Base-by-base conservation (phyloP, 495 filamentous ascomycete species). In the Thozetella sp. region DNA sequence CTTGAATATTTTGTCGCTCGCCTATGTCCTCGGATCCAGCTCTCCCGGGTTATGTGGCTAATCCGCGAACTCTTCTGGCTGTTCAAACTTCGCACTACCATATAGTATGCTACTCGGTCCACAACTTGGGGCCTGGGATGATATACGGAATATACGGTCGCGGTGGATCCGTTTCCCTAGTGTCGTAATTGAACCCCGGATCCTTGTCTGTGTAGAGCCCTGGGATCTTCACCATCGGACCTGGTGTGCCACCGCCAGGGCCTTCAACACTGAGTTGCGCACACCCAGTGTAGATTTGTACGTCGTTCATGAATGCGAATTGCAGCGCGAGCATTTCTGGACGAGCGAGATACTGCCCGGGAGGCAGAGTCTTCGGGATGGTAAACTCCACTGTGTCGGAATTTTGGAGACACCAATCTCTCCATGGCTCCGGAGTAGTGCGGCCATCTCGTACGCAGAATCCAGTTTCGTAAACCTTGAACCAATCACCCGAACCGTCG, bases 281-380 rank as follows among this genome's bases (percentile, higher is more conserved):
- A 55, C 83, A 86, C 25, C 73, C 70, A 64, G 76, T 67, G 63
- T 82, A 78, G 63, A 79, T 69, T 58, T 81, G 70, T n/a, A 76
- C 65, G 26, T 67, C 69, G 13, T 67, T 67, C 61, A 58, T 61
- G 59, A 58, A 58, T 57, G 60, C 62, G 53, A 65, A 69, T 63
- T 82, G 79, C 54, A 82, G 63, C 25, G 70, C 82, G 51, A 84
- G 78, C 56, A 82, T 79, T 58, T 85, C 81, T 25, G 72, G 72
- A 13, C 82, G 74, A 52, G 83, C 63, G 27, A 85, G 76, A 63
- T 84, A 85, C 55, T 83, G 75, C 34, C 82, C 82, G 9, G 64
- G 65, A 17, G 77, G 27, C 72, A 67, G 46, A 58, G 63, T 54
- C 56, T 67, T 9, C 3, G 81, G 80, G 54, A 83, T 74, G 22